Evolutionary conservation across 2,329 filamentous ascomycete species (phyloP), one percentile per base, ranked within the genome.

Genomic region (Fusarium penzigii): DNA sequence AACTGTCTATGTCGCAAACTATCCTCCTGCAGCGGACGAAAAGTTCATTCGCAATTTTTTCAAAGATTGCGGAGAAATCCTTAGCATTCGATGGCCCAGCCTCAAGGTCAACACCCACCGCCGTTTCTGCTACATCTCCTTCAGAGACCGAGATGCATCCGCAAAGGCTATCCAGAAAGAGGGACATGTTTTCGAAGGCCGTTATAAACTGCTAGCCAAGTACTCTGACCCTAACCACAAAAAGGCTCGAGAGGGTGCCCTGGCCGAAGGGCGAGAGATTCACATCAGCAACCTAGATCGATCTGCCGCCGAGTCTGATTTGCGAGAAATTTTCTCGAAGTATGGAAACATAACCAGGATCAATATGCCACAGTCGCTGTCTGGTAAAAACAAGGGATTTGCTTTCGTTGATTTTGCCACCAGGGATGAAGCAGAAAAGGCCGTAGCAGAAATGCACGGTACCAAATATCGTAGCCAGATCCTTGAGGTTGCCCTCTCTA

Each of bases 91-190:
- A 17, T 94, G 94, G 74, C 94, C 94, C 2, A 96, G 91, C 51
- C 82, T 99, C 46, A 95, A 95, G 69, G 92, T 82, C 70, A 93
- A 97, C 65, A 87, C 88, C 2, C 87, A 90, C 62, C 89, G 94
- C 32, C 88, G 94, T 20, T 99, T 99, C 75, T 97, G 92, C 75
- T 99, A 99, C 70, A 80, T 97, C 7, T 90, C 95, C n/a, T 97
- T 97, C 68, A 81, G 85, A 44, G 84, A 85, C 32, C 72, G 81
- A 3, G 78, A 80, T n/a, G 82, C 83, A 47, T 90, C 92, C 1
- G 79, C 84, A 39, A 84, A 82, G 44, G 92, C 92, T 1, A 87
- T 86, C 1, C 75, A 83, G 52, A 81, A 96, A 44, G 81, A 97
- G 65, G 88, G 88, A 25, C 86, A 80, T 51, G 69, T 85, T 17